These are phyloP conservation scores for Odontarrhena argentea DNA, from an alignment of 345 rosid species.

Conservation along the genomic window DNA sequence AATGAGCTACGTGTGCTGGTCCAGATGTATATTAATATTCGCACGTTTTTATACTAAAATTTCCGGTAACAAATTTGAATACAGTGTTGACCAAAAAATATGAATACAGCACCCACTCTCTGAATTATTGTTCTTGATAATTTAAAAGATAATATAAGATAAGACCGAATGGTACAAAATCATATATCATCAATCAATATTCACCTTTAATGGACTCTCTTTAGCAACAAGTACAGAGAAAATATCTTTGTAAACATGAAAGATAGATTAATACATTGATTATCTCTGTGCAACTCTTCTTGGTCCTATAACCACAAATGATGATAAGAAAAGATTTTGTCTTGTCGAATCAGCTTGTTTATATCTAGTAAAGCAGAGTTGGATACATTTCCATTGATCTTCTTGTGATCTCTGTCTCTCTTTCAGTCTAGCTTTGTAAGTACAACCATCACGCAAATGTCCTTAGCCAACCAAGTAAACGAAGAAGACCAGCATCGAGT, in stretches of 20 bases:
- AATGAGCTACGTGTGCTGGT: background rate
- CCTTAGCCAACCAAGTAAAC: constrained; percentile 76
- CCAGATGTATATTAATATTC: background rate
- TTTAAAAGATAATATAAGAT: background rate
- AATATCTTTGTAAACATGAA: too few species aligned
- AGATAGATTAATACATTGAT: background rate
- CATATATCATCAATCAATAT: too few species aligned
- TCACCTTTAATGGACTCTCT: too few species aligned
- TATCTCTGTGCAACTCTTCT: constrained; percentile 13
- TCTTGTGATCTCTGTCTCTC: constrained; percentile 5
- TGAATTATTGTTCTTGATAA: background rate
- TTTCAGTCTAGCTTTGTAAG: background rate
- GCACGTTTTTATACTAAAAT: too few species aligned
- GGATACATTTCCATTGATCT: constrained; percentile 2
- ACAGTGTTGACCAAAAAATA: background rate
- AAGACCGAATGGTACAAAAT: too few species aligned
- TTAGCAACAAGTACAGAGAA: too few species aligned
- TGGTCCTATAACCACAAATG: background rate
- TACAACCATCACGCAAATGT: constrained; percentile 54
- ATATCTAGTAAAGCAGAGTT: constrained; percentile 9
- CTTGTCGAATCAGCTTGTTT: background rate
- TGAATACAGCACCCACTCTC: background rate
- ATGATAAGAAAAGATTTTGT: background rate
- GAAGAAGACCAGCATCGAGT: constrained; percentile 71
- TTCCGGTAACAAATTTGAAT: background rate